Conservation (phyloP, 345 rosid genomes). For the Melaleuca quinquenervia region DNA sequence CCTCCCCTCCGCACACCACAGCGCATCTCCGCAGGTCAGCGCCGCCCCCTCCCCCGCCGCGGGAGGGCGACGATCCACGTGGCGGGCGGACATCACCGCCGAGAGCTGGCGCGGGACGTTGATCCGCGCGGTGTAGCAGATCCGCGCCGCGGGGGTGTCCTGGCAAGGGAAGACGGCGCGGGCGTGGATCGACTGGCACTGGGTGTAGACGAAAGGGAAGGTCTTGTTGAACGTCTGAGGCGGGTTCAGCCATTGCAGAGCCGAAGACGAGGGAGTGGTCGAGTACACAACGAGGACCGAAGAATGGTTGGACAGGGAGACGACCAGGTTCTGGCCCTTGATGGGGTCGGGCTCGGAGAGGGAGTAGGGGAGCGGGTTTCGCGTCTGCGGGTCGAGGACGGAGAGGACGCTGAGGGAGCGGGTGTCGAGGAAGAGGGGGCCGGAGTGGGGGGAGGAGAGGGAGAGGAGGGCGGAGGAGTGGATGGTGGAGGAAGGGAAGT, state of each 20-base stretch:
- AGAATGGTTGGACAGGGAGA: conserved; percentile 32
- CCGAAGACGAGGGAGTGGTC: conserved; percentile 64
- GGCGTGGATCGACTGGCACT: conserved; percentile 86
- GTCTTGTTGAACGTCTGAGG: conserved; percentile 58
- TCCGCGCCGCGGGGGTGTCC: conserved; percentile 87
- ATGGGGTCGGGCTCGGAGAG: conserved; percentile 34
- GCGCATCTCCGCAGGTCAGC: conserved; percentile 8
- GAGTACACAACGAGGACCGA: conserved; percentile 38
- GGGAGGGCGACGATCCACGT: conserved; percentile 53
- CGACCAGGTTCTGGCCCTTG: conserved; percentile 35
- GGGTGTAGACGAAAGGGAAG: conserved; percentile 72
- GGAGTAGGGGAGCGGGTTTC: conserved; percentile 27
- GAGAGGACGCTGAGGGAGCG: conserved; percentile 43
- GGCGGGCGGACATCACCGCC: conserved; percentile 84
- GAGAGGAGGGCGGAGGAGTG: conserved; percentile 69
- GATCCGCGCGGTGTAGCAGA: conserved; percentile 47
- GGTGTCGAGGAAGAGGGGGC: conserved; percentile 53
- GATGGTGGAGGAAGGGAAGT: conserved; percentile 61
- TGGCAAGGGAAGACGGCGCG: conserved; percentile 91
- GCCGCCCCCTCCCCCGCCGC: conserved; percentile 28
- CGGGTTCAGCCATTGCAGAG: conserved; percentile 86
- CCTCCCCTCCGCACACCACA: conserved; percentile 66
- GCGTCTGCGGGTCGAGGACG: conserved; percentile 38
- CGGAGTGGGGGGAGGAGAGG: conserved; percentile 36
- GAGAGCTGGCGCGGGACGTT: conserved; percentile 62